Evolutionary conservation across 768 basidiomycete species (phyloP).

Genomic region (Solioccasus polychromus): DNA sequence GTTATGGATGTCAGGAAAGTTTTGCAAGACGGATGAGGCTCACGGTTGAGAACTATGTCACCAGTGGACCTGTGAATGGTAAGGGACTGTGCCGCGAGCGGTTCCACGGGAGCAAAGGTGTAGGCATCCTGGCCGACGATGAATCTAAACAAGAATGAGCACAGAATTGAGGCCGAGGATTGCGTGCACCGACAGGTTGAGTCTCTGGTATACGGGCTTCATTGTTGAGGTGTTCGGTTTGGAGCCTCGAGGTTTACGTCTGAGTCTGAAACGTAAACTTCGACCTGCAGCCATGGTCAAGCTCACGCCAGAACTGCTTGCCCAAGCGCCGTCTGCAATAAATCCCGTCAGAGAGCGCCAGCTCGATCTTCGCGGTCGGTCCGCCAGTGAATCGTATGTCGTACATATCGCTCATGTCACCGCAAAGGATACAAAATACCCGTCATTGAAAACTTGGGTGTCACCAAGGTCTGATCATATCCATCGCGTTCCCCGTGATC

Average conservation of each 20-base stretch:
- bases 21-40: constrained; percentile 21
- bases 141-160: constrained; percentile 43
- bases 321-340: constrained; percentile 72
- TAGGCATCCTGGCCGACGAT: constrained; percentile 71
- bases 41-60: constrained; percentile 69
- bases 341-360: constrained; percentile 88
- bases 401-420: constrained; percentile 13
- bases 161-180: constrained; percentile 10
- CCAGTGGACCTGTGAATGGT: constrained; percentile 73
- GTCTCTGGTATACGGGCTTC: constrained; percentile 69
- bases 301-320: constrained; percentile 91
- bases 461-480: constrained; percentile 57
- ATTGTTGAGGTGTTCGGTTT: constrained; percentile 38
- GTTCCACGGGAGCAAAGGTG: constrained; percentile 69
- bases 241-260: constrained; percentile 25
- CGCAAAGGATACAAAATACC: constrained; percentile 86
- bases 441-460: constrained; percentile 94
- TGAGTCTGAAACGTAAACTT: constrained; percentile 35
- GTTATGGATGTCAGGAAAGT: neutral
- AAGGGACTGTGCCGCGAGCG: constrained; percentile 59
- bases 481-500: constrained; percentile 9
- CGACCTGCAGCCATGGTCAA: constrained; percentile 61
- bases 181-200: constrained; percentile 58
- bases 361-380: constrained; percentile 83
- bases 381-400: constrained; percentile 9